Conservation (phyloP, 2,329 filamentous ascomycete species). For the Ceratocystis cacaofunesta region DNA sequence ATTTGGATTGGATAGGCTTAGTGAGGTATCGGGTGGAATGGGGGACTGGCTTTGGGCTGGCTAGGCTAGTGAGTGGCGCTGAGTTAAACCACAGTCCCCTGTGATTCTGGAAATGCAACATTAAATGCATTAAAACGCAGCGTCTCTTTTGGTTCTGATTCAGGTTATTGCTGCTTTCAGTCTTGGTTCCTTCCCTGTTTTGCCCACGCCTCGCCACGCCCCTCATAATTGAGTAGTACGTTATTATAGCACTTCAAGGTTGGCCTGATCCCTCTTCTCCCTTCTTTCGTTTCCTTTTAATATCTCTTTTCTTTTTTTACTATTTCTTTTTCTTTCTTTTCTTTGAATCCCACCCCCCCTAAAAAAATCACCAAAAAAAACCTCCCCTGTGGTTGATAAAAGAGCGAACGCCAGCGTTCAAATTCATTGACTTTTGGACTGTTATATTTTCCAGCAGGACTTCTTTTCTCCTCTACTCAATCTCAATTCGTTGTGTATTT, state of each 20-base stretch:
- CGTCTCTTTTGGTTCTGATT: background rate
- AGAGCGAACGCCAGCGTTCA: constrained; percentile 5
- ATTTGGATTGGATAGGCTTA: too few species aligned
- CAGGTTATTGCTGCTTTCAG: background rate
- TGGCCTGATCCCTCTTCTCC: background rate
- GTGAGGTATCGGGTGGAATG: too few species aligned
- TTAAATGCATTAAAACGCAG: background rate
- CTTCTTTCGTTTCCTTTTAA: background rate
- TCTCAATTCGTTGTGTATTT: constrained; percentile 11
- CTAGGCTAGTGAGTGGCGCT: too few species aligned
- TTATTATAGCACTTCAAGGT: background rate
- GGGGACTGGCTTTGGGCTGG: too few species aligned
- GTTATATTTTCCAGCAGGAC: constrained; percentile 13
- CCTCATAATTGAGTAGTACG: background rate
- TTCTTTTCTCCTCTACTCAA: constrained; percentile 6
- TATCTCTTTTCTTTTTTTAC: background rate
- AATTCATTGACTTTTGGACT: constrained; percentile 10
- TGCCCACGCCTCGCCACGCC: background rate
- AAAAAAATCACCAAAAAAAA: constrained; percentile 8
- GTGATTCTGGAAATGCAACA: background rate
- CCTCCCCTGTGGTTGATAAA: constrained; percentile 6
- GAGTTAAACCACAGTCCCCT: background rate
- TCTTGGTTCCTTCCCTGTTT: background rate
- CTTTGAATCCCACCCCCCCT: background rate
- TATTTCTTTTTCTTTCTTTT: background rate